phyloP scores from a whole-genome alignment of 1,284 basidiomycete genomes.

The Irpex rosettiformis region DNA sequence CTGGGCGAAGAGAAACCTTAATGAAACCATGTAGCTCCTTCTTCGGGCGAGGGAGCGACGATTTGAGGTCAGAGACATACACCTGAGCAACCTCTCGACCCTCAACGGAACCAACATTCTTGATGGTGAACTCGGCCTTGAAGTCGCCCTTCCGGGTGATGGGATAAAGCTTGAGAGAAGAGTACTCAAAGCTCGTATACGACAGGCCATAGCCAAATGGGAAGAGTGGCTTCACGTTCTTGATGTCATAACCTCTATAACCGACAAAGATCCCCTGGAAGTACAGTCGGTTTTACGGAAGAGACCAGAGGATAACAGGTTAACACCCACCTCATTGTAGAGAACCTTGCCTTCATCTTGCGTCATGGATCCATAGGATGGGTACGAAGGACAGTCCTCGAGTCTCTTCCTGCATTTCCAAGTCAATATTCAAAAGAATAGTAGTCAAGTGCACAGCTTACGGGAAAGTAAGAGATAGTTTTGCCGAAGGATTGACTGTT shows the following conservation, averaged over 20 bases:
- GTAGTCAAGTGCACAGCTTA: conserved; percentile 9
- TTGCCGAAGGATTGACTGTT: conserved; percentile 71
- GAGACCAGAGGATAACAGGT: too few species aligned
- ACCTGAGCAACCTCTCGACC: conserved; percentile 59
- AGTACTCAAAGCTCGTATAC: conserved; percentile 69
- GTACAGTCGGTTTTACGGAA: too few species aligned
- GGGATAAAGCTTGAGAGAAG: conserved; percentile 47
- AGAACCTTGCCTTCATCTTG: conserved; percentile 53
- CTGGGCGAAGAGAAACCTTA: conserved; percentile 43
- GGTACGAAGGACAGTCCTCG: conserved; percentile 63
- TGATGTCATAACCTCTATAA: conserved; percentile 69
- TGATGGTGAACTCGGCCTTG: conserved; percentile 46
- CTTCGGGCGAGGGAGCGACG: conserved; percentile 46
- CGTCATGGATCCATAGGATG: conserved; percentile 52
- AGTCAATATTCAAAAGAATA: not conserved
- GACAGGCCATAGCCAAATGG: conserved; percentile 81
- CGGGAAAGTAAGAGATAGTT: conserved; percentile 73
- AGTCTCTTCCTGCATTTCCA: conserved; percentile 35
- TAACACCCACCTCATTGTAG: conserved; percentile 63
- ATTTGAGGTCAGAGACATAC: conserved; percentile 46
- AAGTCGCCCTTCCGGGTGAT: conserved; percentile 42
- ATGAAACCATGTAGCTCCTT: conserved; percentile 54
- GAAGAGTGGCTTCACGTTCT: conserved; percentile 62
- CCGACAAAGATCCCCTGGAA: conserved; percentile 42
- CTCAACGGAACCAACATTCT: conserved; percentile 48